Conservation (phyloP, 1,139 yeast species). For the Protomyces gravidus region DNA sequence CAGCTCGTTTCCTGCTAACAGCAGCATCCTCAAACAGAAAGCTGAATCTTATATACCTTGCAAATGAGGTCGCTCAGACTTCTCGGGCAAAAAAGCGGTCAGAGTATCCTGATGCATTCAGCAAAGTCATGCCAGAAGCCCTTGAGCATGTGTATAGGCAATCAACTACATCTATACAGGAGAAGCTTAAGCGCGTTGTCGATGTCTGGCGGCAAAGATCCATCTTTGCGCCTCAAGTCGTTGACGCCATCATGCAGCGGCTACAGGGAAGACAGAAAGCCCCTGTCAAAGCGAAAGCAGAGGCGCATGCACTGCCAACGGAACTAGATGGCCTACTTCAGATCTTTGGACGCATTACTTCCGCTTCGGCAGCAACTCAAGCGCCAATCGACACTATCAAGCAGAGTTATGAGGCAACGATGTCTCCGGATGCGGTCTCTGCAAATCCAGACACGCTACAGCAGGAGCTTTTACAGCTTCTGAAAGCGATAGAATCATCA, state of each 20-base stretch:
- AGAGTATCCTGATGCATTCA: conserved; percentile 60
- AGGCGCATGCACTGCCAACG: background rate
- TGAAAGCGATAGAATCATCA: background rate
- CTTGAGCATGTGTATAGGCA: conserved; percentile 40
- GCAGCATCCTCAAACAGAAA: conserved; percentile 47
- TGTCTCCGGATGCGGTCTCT: background rate
- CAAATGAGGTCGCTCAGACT: conserved; percentile 81
- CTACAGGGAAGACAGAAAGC: background rate
- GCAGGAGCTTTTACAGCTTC: background rate
- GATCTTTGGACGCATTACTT: background rate
- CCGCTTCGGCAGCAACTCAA: background rate
- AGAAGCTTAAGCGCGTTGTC: conserved; percentile 61
- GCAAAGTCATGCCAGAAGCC: conserved; percentile 45
- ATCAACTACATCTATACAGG: conserved; percentile 44
- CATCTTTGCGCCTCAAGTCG: conserved; percentile 46
- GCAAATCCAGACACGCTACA: background rate
- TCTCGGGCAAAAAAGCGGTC: conserved; percentile 60
- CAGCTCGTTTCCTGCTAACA: background rate
- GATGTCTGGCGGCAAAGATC: conserved; percentile 71
- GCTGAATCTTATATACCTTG: conserved; percentile 63
- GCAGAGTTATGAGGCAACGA: background rate
- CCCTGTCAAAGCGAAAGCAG: background rate
- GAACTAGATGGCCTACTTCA: conserved; percentile 4
- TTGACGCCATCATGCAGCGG: conserved; percentile 5
- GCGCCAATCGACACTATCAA: background rate